A percentile compares a stretch with the other conserved stretches of the same genome.
Conservation (phyloP, 2,329 filamentous ascomycete genomes). For the Diaporthe aspalathi region DNA sequence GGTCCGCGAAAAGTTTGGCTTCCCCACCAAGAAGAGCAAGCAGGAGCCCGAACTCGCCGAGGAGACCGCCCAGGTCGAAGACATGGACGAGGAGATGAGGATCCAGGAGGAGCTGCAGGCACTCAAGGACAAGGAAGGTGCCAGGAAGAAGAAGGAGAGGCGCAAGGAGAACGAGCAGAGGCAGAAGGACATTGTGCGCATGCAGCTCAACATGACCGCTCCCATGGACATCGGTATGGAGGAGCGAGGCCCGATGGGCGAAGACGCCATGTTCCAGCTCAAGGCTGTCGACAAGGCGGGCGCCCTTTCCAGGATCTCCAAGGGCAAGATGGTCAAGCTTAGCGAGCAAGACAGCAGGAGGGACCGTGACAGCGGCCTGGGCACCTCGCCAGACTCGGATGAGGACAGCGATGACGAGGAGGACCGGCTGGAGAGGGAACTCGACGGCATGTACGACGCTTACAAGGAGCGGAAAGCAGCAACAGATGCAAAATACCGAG, state of each 20-base stretch:
- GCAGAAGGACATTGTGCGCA: constrained; percentile 91
- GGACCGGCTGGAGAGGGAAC: constrained; percentile 83
- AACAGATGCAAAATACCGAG: constrained; percentile 85
- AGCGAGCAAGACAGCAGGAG: constrained; percentile 67
- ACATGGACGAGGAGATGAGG: constrained; percentile 94
- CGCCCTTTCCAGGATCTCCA: constrained; percentile 74
- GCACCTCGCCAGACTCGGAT: constrained; percentile 65
- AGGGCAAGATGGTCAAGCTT: constrained; percentile 81
- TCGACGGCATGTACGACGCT: constrained; percentile 88
- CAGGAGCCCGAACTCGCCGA: constrained; percentile 61
- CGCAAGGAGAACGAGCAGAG: constrained; percentile 93
- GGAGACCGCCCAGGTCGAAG: constrained; percentile 84
- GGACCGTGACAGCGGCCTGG: constrained; percentile 69
- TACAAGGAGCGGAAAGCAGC: constrained; percentile 85
- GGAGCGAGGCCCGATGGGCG: constrained; percentile 80
- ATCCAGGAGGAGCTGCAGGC: constrained; percentile 89
- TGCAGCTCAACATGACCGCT: constrained; percentile 97
- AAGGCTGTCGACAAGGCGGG: constrained; percentile 81
- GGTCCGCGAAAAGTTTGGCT: constrained; percentile 90
- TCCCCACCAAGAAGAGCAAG: constrained; percentile 77
- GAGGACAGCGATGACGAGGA: constrained; percentile 81
- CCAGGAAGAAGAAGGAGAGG: constrained; percentile 84
- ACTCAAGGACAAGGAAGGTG: constrained; percentile 81
- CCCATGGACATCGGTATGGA: constrained; percentile 97
- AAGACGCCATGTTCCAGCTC: constrained; percentile 87